Evolutionary conservation across 371 early-diverging fungal species (phyloP).

Genomic region (Mucor plumbeus): DNA sequence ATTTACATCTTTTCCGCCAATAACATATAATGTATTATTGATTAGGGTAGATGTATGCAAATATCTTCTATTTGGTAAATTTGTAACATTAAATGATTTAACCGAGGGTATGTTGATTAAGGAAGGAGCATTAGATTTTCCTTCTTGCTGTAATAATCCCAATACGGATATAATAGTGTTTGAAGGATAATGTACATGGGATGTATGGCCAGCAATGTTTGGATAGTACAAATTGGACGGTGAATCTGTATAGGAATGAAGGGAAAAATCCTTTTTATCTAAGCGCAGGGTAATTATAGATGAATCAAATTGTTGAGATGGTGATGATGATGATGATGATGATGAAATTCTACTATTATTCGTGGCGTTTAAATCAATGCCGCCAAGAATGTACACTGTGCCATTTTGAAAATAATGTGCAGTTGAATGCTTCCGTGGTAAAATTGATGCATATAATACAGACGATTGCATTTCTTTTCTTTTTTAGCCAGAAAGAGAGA

Average conservation of each 20-base stretch:
- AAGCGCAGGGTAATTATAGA: conserved; percentile 16
- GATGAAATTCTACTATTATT: not conserved
- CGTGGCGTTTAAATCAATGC: conserved; percentile 6
- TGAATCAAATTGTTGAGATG: conserved; percentile 9
- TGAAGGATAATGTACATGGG: conserved; percentile 13
- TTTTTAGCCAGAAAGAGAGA: not conserved
- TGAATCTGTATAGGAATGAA: not conserved
- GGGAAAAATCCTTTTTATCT: conserved; percentile 14
- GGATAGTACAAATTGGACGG: not conserved
- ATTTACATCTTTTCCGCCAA: conserved; percentile 12
- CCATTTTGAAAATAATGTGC: conserved; percentile 24
- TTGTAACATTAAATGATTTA: not conserved
- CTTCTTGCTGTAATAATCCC: conserved; percentile 14
- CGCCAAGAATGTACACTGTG: conserved; percentile 26
- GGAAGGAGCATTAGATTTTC: not conserved
- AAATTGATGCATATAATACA: conserved; percentile 17
- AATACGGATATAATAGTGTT: conserved; percentile 20
- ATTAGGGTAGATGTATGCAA: conserved; percentile 20
- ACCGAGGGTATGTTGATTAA: not conserved
- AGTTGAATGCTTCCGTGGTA: conserved; percentile 22
- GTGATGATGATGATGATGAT: too few relatives aligned
- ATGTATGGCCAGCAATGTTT: conserved; percentile 22
- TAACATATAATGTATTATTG: conserved; percentile 5
- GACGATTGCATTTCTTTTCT: conserved; percentile 4
- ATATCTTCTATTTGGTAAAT: conserved; percentile 15